Percentiles rank a stretch among this genome's conserved stretches.
These are phyloP conservation scores for Platanus orientalis DNA, from an alignment of 164 flowering plant species.

Conservation along the genomic window DNA sequence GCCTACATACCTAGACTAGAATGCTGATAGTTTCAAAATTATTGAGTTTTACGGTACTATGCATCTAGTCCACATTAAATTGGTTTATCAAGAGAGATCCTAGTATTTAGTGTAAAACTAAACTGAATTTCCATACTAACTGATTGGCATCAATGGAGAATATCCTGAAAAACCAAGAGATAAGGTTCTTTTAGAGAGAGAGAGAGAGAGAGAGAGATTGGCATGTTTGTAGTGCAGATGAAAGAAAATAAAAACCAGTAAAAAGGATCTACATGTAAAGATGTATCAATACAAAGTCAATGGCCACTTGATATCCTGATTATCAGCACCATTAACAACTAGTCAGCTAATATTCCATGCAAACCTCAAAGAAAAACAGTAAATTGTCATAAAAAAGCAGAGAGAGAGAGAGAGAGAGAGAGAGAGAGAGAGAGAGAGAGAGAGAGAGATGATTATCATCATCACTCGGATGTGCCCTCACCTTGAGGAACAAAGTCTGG, in stretches of 20 bases:
- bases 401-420: too few relatives aligned
- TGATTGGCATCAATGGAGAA: too few relatives aligned
- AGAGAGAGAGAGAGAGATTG: conserved; percentile 5
- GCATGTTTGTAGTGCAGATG: background rate
- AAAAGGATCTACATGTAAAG: background rate
- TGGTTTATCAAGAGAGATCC: background rate
- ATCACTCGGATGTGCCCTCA: too few relatives aligned
- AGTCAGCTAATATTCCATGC: background rate
- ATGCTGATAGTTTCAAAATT: too few relatives aligned
- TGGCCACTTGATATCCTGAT: background rate
- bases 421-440: conserved; percentile 1
- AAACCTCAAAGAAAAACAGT: background rate
- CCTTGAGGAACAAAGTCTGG: background rate
- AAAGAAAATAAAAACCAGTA: background rate
- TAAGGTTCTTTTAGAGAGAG: too few relatives aligned
- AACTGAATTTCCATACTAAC: too few relatives aligned
- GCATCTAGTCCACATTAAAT: conserved; percentile 1
- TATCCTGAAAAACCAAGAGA: too few relatives aligned
- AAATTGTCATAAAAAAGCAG: too few relatives aligned
- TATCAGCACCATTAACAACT: background rate
- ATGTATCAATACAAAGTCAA: background rate
- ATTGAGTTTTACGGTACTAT: too few relatives aligned
- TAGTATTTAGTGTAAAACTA: too few relatives aligned
- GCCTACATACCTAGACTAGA: background rate
- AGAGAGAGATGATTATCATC: background rate